Conservation (phyloP, 2,329 filamentous ascomycete species). For the Chaetomiaceae sp. region DNA sequence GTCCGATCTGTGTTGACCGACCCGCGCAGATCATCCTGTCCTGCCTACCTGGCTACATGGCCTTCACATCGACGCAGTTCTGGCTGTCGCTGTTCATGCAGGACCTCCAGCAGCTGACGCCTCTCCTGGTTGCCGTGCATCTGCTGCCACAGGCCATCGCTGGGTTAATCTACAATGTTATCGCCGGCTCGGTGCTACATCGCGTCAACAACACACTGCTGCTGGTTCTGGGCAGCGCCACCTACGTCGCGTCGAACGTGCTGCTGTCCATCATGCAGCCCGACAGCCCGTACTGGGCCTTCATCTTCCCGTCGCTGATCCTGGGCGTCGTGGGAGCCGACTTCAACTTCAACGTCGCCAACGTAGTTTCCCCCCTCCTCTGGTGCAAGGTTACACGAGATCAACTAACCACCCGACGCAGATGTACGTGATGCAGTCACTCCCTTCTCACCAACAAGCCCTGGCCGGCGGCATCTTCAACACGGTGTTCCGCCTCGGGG, state of each 20-base stretch:
- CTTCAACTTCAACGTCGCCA: constrained; percentile 64
- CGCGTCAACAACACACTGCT: constrained; percentile 58
- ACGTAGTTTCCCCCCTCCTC: constrained; percentile 38
- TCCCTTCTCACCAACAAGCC: constrained; percentile 57
- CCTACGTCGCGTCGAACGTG: constrained; percentile 37
- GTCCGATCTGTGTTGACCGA: neutral
- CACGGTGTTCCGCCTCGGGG: constrained; percentile 55
- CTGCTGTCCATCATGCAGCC: constrained; percentile 52
- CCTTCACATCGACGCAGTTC: constrained; percentile 55
- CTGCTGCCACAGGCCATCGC: constrained; percentile 60
- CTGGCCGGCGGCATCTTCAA: constrained; percentile 64
- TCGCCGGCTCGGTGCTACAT: constrained; percentile 57
- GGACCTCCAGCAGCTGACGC: constrained; percentile 43
- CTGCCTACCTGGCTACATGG: constrained; percentile 55
- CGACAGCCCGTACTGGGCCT: constrained; percentile 57
- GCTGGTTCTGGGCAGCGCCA: constrained; percentile 40
- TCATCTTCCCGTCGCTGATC: constrained; percentile 55
- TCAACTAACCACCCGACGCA: too few relatives aligned
- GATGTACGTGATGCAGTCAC: constrained; percentile 64
- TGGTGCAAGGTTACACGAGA: too few relatives aligned
- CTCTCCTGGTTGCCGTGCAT: constrained; percentile 55
- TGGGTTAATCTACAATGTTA: constrained; percentile 56
- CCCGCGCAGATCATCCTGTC: constrained; percentile 44
- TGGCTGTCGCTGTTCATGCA: constrained; percentile 63
- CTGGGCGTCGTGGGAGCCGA: constrained; percentile 61